A percentile compares a stretch with the other conserved stretches of the same genome.
Conservation (phyloP, 495 filamentous ascomycete species). For the Cercophora newfieldiana region DNA sequence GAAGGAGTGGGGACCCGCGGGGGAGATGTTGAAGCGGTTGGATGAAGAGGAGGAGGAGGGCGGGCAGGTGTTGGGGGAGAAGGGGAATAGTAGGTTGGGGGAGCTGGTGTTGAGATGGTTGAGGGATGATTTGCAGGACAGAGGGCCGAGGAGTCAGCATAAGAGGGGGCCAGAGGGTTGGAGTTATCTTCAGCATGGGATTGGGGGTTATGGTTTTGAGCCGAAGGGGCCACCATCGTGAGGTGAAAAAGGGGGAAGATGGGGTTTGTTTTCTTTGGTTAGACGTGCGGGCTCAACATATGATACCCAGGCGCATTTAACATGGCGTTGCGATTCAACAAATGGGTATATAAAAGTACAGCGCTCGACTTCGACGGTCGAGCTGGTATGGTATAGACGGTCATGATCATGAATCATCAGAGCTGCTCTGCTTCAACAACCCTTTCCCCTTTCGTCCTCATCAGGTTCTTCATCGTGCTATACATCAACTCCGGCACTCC, state of each 20-base stretch:
- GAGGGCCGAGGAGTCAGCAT: constrained; percentile 70
- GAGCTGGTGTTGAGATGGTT: constrained; percentile 88
- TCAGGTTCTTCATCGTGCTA: constrained; percentile 77
- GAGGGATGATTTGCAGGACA: constrained; percentile 73
- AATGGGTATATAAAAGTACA: constrained; percentile 11
- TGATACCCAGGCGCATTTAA: constrained; percentile 28
- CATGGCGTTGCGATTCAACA: constrained; percentile 23
- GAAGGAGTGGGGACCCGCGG: constrained; percentile 76
- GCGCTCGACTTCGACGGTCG: background rate
- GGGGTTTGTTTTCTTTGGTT: background rate
- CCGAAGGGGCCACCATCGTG: constrained; percentile 39
- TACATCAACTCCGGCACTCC: constrained; percentile 77
- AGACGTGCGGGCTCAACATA: constrained; percentile 8
- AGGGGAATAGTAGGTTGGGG: constrained; percentile 73
- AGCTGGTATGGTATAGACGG: background rate
- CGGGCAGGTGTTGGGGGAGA: constrained; percentile 44
- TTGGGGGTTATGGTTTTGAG: constrained; percentile 83
- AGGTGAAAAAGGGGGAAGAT: constrained; percentile 8
- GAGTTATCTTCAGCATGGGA: constrained; percentile 67
- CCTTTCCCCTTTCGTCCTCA: constrained; percentile 35
- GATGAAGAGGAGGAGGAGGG: constrained; percentile 35
- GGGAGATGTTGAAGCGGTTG: constrained; percentile 42
- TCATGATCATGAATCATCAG: background rate
- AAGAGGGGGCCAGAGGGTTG: constrained; percentile 62
- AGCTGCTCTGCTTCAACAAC: background rate